Evolutionary conservation across 2,329 filamentous ascomycete genomes (phyloP).

Genomic region (Hortaea sp.): DNA sequence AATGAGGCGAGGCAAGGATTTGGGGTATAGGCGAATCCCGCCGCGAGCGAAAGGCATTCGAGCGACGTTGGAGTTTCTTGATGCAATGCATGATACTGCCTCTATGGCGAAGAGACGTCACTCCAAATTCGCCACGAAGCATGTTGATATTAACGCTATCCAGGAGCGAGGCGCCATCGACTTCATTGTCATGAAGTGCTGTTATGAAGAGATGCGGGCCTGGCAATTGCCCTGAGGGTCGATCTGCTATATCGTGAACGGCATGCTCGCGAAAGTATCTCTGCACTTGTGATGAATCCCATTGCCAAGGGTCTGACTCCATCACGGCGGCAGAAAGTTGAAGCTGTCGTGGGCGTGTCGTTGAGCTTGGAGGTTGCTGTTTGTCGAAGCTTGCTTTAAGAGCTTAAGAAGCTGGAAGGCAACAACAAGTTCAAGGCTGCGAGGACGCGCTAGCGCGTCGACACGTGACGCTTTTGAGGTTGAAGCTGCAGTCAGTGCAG

Average conservation of each 20-base stretch:
- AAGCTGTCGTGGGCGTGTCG: background rate
- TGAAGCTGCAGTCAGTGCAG: no score
- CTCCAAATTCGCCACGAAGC: constrained; percentile 46
- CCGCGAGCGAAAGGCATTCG: constrained; percentile 2
- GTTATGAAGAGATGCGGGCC: constrained; percentile 44
- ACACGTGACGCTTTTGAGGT: background rate
- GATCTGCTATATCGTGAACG: constrained; percentile 7
- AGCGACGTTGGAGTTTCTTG: constrained; percentile 38
- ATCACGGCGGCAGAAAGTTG: constrained; percentile 7
- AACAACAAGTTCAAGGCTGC: background rate
- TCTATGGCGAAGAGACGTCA: constrained; percentile 50
- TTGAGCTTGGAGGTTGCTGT: background rate
- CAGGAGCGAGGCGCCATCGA: constrained; percentile 57
- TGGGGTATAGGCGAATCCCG: background rate
- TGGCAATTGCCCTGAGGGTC: constrained; percentile 36
- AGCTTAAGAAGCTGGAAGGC: background rate
- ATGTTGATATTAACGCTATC: constrained; percentile 41
- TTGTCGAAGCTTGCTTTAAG: background rate
- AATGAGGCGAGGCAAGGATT: constrained; percentile 3
- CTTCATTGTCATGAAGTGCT: constrained; percentile 49
- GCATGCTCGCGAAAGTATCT: constrained; percentile 49
- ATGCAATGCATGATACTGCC: constrained; percentile 50
- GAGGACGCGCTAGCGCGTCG: background rate
- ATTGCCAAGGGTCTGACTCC: constrained; percentile 59
- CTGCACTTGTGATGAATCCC: constrained; percentile 60